Evolutionary conservation across 257 asterid genomes (phyloP).

Genomic region (Solanum rostratum): DNA sequence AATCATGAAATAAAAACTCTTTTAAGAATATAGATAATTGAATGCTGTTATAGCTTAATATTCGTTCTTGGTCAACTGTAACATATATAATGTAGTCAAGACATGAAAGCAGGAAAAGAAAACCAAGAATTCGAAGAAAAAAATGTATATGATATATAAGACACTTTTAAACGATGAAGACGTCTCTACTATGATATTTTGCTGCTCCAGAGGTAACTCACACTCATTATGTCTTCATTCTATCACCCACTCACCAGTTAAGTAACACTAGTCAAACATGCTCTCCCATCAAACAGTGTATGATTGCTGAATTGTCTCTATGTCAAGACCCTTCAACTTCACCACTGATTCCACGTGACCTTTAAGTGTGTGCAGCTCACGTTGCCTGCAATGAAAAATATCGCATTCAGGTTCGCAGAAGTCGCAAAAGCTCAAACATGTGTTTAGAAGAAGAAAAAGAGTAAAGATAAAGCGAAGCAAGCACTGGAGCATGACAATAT

Average conservation of each 20-base stretch:
- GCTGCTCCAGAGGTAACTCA: background rate
- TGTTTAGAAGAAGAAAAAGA: background rate
- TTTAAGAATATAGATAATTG: background rate
- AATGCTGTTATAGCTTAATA: background rate
- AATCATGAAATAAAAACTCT: background rate
- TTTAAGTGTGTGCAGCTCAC: slow-evolving; percentile 83
- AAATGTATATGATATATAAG: background rate
- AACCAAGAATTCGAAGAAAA: background rate
- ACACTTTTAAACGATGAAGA: background rate
- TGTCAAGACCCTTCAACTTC: slow-evolving; percentile 91
- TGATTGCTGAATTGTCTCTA: slow-evolving; percentile 87
- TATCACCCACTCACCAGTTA: slow-evolving; percentile 3
- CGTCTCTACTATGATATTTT: background rate
- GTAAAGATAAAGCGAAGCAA: background rate
- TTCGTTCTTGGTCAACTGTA: background rate
- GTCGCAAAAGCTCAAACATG: background rate
- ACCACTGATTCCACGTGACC: slow-evolving; percentile 97
- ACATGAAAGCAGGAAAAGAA: background rate
- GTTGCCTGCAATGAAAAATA: slow-evolving; percentile 32
- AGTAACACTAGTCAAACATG: slow-evolving; percentile 8
- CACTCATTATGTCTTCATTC: background rate
- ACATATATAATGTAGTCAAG: background rate
- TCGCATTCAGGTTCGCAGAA: background rate
- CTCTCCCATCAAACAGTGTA: slow-evolving; percentile 65
- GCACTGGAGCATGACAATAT: background rate